These are phyloP conservation scores for Lactarius pseudohatsudake DNA, from an alignment of 768 basidiomycete species.

Conservation along the genomic window DNA sequence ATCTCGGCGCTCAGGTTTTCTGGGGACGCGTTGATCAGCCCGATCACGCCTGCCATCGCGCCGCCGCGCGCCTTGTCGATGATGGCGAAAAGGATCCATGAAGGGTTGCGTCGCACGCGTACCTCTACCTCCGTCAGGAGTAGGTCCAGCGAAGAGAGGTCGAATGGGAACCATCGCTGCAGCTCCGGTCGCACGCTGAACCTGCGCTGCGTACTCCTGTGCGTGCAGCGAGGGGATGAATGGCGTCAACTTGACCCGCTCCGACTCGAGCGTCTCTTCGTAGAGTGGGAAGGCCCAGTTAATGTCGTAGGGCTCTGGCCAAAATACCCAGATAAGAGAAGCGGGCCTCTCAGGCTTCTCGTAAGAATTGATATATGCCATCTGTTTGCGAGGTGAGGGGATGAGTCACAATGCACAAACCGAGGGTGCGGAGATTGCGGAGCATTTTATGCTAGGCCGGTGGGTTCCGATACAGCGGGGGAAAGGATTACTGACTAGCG, in stretches of 20 bases:
- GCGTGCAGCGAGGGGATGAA: slow-evolving; percentile 42
- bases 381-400: background rate
- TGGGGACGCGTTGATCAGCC: slow-evolving; percentile 32
- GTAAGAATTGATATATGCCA: slow-evolving; percentile 22
- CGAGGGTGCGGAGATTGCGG: too few species aligned
- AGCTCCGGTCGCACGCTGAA: slow-evolving; percentile 34
- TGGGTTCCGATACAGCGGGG: too few species aligned
- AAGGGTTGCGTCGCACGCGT: slow-evolving; percentile 28
- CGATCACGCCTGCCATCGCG: slow-evolving; percentile 41
- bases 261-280: slow-evolving; percentile 35
- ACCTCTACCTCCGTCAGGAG: slow-evolving; percentile 32
- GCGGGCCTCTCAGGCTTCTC: slow-evolving; percentile 1
- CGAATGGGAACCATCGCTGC: slow-evolving; percentile 38
- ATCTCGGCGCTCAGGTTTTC: slow-evolving; percentile 13
- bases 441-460: background rate
- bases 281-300: slow-evolving; percentile 41
- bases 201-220: slow-evolving; percentile 33
- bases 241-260: slow-evolving; percentile 40
- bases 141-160: slow-evolving; percentile 27
- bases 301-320: slow-evolving; percentile 40
- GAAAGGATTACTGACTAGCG: too few species aligned
- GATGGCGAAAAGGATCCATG: slow-evolving; percentile 37
- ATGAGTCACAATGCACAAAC: background rate
- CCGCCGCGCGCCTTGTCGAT: slow-evolving; percentile 42
- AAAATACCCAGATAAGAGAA: slow-evolving; percentile 19